Conservation (phyloP, 1,284 basidiomycete species). For the Pseudomicrostroma phylloplanum region DNA sequence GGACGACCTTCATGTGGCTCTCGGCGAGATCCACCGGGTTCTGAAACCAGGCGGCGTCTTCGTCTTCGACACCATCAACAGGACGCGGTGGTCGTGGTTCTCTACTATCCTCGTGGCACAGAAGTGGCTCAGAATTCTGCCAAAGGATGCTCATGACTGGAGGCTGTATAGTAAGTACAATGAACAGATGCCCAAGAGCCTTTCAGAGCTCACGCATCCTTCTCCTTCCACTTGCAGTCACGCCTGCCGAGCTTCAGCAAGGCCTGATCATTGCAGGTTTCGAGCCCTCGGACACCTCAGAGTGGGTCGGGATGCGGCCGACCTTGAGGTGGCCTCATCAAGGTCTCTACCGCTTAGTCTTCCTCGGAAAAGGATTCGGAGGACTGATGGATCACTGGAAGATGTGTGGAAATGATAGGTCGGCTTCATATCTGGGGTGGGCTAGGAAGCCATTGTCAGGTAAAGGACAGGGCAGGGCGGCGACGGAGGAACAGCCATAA, state of each 20-base stretch:
- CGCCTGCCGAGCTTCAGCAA: neutral
- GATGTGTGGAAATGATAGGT: neutral
- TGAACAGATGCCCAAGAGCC: too few species aligned
- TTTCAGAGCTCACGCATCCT: neutral
- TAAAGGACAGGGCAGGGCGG: too few species aligned
- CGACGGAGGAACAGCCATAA: too few species aligned
- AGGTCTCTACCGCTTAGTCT: neutral
- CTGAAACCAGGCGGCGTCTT: constrained; percentile 91
- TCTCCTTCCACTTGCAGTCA: neutral
- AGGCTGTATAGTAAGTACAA: constrained; percentile 19
- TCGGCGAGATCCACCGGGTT: constrained; percentile 60
- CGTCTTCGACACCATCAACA: constrained; percentile 56
- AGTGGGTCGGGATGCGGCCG: constrained; percentile 2
- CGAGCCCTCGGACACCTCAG: neutral
- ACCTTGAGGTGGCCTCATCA: neutral
- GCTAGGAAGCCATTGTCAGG: neutral
- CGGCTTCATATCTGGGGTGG: constrained; percentile 5
- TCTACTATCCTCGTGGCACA: constrained; percentile 27
- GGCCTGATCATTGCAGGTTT: neutral
- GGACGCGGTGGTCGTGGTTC: constrained; percentile 28
- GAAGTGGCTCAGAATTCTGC: constrained; percentile 21
- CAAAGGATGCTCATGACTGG: constrained; percentile 30
- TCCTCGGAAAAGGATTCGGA: neutral
- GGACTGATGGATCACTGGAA: neutral
- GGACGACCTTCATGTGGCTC: constrained; percentile 20